These are phyloP conservation scores for Lathyrus sativus DNA, from an alignment of 306 rosid species.

Conservation along the genomic window DNA sequence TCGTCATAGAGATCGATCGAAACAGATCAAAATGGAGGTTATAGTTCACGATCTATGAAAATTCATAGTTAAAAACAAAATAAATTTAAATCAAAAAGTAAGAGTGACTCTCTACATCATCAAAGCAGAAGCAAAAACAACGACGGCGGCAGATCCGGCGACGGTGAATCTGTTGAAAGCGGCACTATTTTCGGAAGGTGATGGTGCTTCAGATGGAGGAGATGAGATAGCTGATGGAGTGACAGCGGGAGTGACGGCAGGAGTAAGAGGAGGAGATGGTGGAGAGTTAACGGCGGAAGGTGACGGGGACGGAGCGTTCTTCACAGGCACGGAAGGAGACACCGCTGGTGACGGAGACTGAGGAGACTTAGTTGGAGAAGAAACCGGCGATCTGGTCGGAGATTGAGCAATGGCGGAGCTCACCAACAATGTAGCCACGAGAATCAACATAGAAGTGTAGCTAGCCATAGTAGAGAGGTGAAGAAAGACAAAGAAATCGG, in stretches of 20 bases:
- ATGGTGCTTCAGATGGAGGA: conserved; percentile 41
- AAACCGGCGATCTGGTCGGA: not conserved
- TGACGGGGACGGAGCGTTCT: conserved; percentile 39
- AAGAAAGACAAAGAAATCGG: no score
- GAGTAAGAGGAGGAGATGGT: conserved; percentile 42
- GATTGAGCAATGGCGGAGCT: no score
- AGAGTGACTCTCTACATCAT: conserved; percentile 30
- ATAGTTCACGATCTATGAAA: not conserved
- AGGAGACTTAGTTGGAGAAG: conserved; percentile 29
- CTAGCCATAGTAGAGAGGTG: no score
- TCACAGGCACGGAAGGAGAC: not conserved
- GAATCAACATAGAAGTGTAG: no score
- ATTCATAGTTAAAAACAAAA: not conserved
- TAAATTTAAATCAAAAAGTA: not conserved
- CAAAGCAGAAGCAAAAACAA: conserved; percentile 28
- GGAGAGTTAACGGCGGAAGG: conserved; percentile 44
- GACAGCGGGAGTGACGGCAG: conserved; percentile 20
- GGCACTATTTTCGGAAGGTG: conserved; percentile 24
- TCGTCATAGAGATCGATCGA: conserved; percentile 1
- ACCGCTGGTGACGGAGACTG: no score
- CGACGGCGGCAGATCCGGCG: conserved; percentile 40
- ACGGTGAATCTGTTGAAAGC: conserved; percentile 39
- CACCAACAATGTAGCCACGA: no score
- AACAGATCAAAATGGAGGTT: not conserved
- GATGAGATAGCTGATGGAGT: conserved; percentile 43